phyloP scores from a whole-genome alignment of 768 basidiomycete genomes.

The Boletus patriciae region DNA sequence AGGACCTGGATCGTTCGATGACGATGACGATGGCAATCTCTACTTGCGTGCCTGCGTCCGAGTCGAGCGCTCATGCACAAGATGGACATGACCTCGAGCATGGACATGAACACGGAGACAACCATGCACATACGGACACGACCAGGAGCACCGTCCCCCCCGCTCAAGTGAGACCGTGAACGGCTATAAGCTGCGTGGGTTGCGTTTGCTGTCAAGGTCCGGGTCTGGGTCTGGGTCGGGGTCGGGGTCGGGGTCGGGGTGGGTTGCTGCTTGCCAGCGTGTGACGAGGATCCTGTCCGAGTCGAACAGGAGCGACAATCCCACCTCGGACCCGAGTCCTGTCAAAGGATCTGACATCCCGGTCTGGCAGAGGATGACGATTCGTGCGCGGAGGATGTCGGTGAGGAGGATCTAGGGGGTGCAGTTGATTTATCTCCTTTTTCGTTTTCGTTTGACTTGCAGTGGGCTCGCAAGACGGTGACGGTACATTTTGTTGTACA shows the following conservation, averaged over 20 bases:
- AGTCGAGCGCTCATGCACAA: neutral
- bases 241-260: constrained; percentile 3
- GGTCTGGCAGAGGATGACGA: constrained; percentile 29
- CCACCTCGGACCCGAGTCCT: constrained; percentile 19
- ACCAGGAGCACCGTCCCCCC: constrained; percentile 10
- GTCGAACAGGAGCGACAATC: constrained; percentile 16
- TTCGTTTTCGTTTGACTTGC: too few species aligned
- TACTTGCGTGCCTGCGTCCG: constrained; percentile 10
- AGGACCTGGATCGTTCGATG: constrained; percentile 18
- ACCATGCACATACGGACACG: neutral
- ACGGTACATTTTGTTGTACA: too few species aligned
- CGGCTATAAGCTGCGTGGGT: constrained; percentile 24
- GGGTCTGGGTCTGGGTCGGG: neutral
- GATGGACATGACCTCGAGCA: neutral
- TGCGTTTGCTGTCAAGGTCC: constrained; percentile 19
- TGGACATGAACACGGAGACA: neutral
- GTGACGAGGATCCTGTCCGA: constrained; percentile 22
- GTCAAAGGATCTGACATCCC: constrained; percentile 31
- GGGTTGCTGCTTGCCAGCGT: neutral
- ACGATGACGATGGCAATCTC: constrained; percentile 14
- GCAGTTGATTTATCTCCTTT: neutral
- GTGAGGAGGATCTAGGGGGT: constrained; percentile 17
- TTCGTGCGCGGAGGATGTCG: constrained; percentile 23
- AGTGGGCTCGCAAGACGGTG: too few species aligned
- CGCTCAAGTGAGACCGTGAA: constrained; percentile 27